Evolutionary conservation across 495 filamentous ascomycete genomes (phyloP).

Genomic region (Hypoxylon lenormandii): DNA sequence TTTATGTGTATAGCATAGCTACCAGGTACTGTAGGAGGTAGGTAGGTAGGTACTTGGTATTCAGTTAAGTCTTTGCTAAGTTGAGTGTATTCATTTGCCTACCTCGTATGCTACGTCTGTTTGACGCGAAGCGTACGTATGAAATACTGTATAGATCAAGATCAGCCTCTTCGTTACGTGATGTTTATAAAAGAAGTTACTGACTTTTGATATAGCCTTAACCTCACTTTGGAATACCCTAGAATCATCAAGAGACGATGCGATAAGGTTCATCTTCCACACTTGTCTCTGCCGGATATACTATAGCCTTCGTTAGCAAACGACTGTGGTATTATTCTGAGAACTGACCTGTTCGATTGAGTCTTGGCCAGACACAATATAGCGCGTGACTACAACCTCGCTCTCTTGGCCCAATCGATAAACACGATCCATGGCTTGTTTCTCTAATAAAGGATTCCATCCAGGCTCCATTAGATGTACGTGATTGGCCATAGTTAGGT

Average conservation of each 20-base stretch:
- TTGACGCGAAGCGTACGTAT: not conserved
- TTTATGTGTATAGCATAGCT: no score
- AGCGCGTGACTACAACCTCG: conserved; percentile 57
- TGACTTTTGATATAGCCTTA: conserved; percentile 15
- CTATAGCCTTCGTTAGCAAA: not conserved
- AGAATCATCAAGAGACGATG: conserved; percentile 15
- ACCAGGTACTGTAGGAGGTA: no score
- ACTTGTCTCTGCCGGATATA: conserved; percentile 19
- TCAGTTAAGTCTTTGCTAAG: no score
- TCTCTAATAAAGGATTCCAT: conserved; percentile 65
- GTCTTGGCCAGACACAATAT: conserved; percentile 41
- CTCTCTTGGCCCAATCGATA: conserved; percentile 58
- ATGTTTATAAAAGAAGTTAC: not conserved
- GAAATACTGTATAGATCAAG: conserved; percentile 8
- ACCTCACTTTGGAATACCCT: not conserved
- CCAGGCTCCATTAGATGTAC: conserved; percentile 63
- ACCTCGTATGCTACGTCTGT: no score
- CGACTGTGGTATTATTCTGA: not conserved
- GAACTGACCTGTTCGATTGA: conserved; percentile 62
- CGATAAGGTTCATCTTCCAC: conserved; percentile 18
- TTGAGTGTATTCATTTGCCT: no score
- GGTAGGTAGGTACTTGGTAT: no score
- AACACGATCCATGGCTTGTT: conserved; percentile 60
- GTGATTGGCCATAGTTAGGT: conserved; percentile 59
- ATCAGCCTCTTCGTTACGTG: not conserved